Base-by-base conservation (phyloP, 2,329 filamentous ascomycete species). In the Fusarium praegraminearum region DNA sequence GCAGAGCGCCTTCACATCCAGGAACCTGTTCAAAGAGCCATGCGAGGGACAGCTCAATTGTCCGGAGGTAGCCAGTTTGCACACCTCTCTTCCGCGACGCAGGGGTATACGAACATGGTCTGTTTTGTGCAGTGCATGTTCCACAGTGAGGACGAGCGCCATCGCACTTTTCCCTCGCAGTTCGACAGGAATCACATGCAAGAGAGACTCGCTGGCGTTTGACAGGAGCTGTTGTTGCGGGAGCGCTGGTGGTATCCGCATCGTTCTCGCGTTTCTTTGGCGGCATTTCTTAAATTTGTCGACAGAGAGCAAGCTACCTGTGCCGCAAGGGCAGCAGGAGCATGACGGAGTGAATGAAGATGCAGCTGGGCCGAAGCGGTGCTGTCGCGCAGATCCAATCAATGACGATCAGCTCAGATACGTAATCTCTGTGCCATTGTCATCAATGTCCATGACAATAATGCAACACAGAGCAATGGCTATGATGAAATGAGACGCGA, bases 41-140 rank as follows among this genome's bases (percentile, higher is more conserved):
- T 15, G 89, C 90, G 57, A 92, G 83, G 12, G 90, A 86, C 44
- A 91, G 78, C 77, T 94, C 92, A 20, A 94, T 82, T 0, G 90
- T 91, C 35, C 91, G 86, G 57, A 94, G 90, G 75, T 94, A 93
- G 18, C 92, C 92, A n/a, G 92, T 92, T 72, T 91, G 91, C 13
- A 94, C 88, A 6, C 92, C 92, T 67, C 92, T 85, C 77, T 93
- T 93, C 79, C 93, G 93, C 10, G 90, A 89, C 56, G 88, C 89
- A 56, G 90, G 86, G 65, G 91, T 88, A 77, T 94, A 94, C 18
- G 90, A 89, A 77, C 92, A 94, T 35, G 83, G 78, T 50, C 91
- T 84, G 56, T 86, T 87, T 64, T 90, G 86, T 7, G 86, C 82
- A 9, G 84, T 83, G 79, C 91, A 93, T 4, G 90, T 90, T 47